Base-by-base conservation (phyloP, 345 rosid species). In the Ceriops tagal region DNA sequence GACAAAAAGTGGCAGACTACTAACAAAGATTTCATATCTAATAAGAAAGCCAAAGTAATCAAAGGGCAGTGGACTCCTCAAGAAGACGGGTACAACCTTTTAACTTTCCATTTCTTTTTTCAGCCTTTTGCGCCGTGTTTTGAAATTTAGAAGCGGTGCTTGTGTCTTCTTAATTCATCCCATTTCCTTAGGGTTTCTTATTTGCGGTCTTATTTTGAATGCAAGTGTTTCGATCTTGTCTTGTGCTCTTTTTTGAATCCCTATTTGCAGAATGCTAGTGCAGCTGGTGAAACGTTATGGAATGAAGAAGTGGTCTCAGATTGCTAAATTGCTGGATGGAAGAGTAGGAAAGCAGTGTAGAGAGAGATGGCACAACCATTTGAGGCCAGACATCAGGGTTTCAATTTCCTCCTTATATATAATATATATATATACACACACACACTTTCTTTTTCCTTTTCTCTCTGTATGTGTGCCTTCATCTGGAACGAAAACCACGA, bases 341-440 rank as follows among this genome's bases (percentile, higher is more conserved):
- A 82, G 96, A 71, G 75, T 84, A 0, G 98, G 98, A 10, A 92
- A 92, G 72, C 96, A 92, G 65, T 92, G 98, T 64, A 76, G 98
- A 58, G 98, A 92, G 62, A 84, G 98, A 77, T 92, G 98, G 98
- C 88, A 87, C 75, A 90, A 90, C 74, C 98, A 92, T 84, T 62
- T 92, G 71, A 84, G 85, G 79, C 91, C 95, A 2, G 85, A 92
- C 66, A 90, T 92, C 62, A 92, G 73, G 98, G 98, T 92, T 71
- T 62, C 20, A 53, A 39, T 39, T 39, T 53, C 58, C 9, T 53
- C n/a, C 16, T 6, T 28, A 28, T 28, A 28, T 28, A 28, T 28
- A 28, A 28, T 28, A 28, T 28, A 28, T 28, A 28, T 28, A 28
- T 28, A 28, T 28, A 1, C 2, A 28, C 3, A 28, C 30, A 28